Percentiles rank a stretch among this genome's conserved stretches.
These are phyloP conservation scores for Zymoseptoria pseudotritici DNA, from an alignment of 2,329 filamentous ascomycete genomes.

Conservation along the genomic window DNA sequence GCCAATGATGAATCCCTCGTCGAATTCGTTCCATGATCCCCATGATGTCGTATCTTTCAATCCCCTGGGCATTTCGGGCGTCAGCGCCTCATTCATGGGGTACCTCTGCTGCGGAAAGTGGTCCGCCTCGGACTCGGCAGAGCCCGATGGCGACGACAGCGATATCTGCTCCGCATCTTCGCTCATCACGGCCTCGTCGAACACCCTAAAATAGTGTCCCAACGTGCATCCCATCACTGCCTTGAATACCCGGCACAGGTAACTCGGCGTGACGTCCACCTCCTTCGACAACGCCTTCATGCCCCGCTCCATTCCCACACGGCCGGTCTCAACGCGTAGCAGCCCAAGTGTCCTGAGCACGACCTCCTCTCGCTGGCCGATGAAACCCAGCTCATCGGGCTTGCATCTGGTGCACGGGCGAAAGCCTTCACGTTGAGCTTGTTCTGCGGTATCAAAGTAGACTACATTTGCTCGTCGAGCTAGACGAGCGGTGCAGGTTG, in stretches of 20 bases:
- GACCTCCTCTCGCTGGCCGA: slow-evolving; percentile 32
- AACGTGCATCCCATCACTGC: slow-evolving; percentile 3
- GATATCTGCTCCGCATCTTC: not conserved
- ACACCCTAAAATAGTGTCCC: not conserved
- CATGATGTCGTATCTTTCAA: not conserved
- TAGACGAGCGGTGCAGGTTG: slow-evolving; percentile 54
- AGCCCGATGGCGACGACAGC: not conserved
- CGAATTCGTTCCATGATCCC: not conserved
- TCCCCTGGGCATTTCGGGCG: not conserved
- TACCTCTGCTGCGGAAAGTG: not conserved
- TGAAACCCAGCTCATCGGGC: slow-evolving; percentile 24
- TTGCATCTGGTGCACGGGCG: slow-evolving; percentile 53
- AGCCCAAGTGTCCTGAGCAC: slow-evolving; percentile 40
- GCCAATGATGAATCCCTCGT: not conserved
- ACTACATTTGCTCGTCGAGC: slow-evolving; percentile 49
- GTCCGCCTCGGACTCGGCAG: not conserved
- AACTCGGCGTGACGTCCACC: slow-evolving; percentile 49
- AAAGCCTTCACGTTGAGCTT: slow-evolving; percentile 46
- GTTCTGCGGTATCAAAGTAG: slow-evolving; percentile 43
- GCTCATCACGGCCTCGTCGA: not conserved
- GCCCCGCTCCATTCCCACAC: slow-evolving; percentile 25
- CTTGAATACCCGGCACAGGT: slow-evolving; percentile 55
- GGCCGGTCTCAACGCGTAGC: slow-evolving; percentile 17
- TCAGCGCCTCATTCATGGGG: not conserved
- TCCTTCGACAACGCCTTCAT: slow-evolving; percentile 44